A percentile compares a stretch with the other conserved stretches of the same genome.
Evolutionary conservation across 192 early-diverging fungal genomes (phyloP).

Genomic region (Diversispora eburnea): DNA sequence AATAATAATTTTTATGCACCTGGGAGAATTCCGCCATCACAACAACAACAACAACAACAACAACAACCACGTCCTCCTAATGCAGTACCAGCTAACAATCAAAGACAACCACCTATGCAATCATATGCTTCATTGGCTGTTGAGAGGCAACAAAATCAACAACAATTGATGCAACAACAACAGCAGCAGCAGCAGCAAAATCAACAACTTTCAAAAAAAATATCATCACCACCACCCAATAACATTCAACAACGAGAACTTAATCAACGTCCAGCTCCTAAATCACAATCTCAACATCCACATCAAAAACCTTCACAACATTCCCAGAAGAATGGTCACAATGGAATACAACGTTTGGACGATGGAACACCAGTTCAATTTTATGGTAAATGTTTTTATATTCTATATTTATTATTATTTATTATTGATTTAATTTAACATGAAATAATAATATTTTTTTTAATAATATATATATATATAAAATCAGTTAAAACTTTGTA

Average conservation of each 20-base stretch:
- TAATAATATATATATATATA: too few relatives aligned
- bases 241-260: background rate
- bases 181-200: background rate
- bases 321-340: background rate
- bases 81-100: too few relatives aligned
- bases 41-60: background rate
- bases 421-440: too few relatives aligned
- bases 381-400: slow-evolving; percentile 30
- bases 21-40: background rate
- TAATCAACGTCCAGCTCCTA: background rate
- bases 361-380: slow-evolving; percentile 42
- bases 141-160: too few relatives aligned
- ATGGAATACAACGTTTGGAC: slow-evolving; percentile 2
- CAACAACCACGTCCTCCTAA: background rate
- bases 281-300: background rate
- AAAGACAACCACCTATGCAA: background rate
- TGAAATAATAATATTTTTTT: background rate
- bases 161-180: too few relatives aligned
- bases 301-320: background rate
- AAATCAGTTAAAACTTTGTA: slow-evolving; percentile 39
- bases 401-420: background rate
- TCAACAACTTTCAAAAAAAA: too few relatives aligned
- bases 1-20: too few relatives aligned
- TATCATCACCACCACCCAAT: background rate
- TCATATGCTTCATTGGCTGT: background rate